Evolutionary conservation across 108 stramenopile species (phyloP).

Genomic region (Halocafeteria seosinensis): DNA sequence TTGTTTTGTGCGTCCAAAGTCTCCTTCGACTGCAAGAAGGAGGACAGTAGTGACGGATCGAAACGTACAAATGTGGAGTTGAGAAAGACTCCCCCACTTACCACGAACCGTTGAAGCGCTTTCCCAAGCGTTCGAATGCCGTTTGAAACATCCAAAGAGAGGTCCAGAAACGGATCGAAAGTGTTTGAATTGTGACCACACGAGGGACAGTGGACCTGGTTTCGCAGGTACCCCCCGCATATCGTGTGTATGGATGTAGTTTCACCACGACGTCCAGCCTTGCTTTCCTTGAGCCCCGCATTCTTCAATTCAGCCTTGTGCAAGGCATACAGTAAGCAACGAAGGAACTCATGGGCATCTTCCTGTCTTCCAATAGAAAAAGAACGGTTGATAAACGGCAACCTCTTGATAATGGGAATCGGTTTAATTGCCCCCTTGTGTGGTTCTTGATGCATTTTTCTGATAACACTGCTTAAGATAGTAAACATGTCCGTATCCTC

Average conservation of each 20-base stretch:
- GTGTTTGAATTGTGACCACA: slow-evolving; percentile 69
- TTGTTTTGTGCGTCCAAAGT: slow-evolving; percentile 60
- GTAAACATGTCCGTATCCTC: too few relatives aligned
- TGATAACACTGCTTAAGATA: too few relatives aligned
- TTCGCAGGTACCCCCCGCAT: slow-evolving; percentile 76
- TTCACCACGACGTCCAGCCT: slow-evolving; percentile 50
- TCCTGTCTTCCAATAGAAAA: slow-evolving; percentile 80
- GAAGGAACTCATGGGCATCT: slow-evolving; percentile 90
- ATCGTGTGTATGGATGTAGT: slow-evolving; percentile 69
- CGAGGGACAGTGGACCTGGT: slow-evolving; percentile 56
- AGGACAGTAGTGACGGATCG: too few relatives aligned
- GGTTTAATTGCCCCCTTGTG: slow-evolving; percentile 56
- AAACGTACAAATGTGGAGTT: too few relatives aligned
- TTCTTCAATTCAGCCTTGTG: slow-evolving; percentile 49
- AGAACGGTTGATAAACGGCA: slow-evolving; percentile 50
- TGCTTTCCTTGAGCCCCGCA: slow-evolving; percentile 14
- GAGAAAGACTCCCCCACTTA: too few relatives aligned
- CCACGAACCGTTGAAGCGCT: slow-evolving; percentile 55
- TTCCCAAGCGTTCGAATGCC: slow-evolving; percentile 41
- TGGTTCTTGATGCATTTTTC: too few relatives aligned
- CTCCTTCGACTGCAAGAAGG: too few relatives aligned
- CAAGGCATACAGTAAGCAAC: slow-evolving; percentile 71
- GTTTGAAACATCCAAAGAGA: slow-evolving; percentile 63
- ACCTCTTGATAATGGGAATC: slow-evolving; percentile 39
- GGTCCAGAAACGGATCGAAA: slow-evolving; percentile 80